A percentile compares a stretch with the other conserved stretches of the same genome.
Conservation (phyloP, 306 rosid species). For the Acacia confusa region DNA sequence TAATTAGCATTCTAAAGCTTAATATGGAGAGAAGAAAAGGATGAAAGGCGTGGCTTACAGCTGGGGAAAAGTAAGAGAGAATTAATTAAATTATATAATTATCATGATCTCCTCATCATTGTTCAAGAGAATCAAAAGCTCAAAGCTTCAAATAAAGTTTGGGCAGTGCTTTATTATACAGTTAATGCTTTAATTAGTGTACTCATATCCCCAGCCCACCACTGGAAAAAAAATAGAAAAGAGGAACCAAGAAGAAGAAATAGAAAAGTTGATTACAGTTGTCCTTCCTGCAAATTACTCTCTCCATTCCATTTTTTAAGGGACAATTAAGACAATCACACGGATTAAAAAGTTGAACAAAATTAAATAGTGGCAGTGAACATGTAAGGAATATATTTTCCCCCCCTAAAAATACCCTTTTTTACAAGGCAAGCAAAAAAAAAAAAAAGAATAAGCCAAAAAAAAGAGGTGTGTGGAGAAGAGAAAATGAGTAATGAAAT, state of each 20-base stretch:
- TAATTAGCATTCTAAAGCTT: not conserved
- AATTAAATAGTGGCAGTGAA: too few relatives aligned
- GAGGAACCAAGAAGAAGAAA: conserved; percentile 8
- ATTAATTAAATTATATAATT: not conserved
- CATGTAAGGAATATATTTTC: too few relatives aligned
- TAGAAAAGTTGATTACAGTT: conserved; percentile 29
- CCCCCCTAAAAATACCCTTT: too few relatives aligned
- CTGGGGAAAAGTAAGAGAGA: conserved; percentile 39
- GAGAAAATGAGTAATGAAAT: too few relatives aligned
- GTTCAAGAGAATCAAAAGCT: conserved; percentile 58
- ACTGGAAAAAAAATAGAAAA: not conserved
- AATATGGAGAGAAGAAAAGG: conserved; percentile 28
- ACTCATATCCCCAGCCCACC: conserved; percentile 28
- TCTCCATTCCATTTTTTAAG: too few relatives aligned
- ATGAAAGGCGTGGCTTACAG: conserved; percentile 41
- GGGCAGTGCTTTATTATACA: conserved; percentile 48
- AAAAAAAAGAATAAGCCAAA: too few relatives aligned
- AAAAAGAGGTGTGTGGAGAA: too few relatives aligned
- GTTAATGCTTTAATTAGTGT: conserved; percentile 51
- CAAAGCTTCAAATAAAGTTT: conserved; percentile 55
- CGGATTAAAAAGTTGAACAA: too few relatives aligned
- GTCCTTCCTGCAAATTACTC: not conserved
- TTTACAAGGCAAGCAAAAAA: too few relatives aligned
- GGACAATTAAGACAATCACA: too few relatives aligned
- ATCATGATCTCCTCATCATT: conserved; percentile 64